Evolutionary conservation across 768 basidiomycete species (phyloP), one percentile per base, ranked within the genome.

Genomic region (Podaxis sp.): DNA sequence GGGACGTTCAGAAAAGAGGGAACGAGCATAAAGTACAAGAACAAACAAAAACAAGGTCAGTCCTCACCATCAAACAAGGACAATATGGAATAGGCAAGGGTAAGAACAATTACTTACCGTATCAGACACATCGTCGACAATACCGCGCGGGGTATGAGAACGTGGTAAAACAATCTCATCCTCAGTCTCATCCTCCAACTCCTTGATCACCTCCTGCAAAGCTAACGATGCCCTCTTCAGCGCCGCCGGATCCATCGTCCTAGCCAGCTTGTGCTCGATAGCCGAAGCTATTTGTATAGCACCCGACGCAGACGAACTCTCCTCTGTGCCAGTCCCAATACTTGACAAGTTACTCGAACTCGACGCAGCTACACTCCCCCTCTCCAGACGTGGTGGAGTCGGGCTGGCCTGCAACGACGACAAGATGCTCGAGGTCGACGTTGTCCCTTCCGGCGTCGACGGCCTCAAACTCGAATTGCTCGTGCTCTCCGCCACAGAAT

Each of bases 131-230:
- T 66, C 73, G 56, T 80, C 78, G 37, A 72, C 64, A 66, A 70
- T 75, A 17, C 71, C 67, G 40, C 84, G 81, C 60, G 79, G 75
- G 57, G 80, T 73, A 54, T 81, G 78, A 44, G 86, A 85, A 61
- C 90, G 83, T 48, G 87, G 87, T 77, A 92, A 81, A 66, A 92
- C 78, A 64, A 92, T 87, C 73, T 91, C 87, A 72, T 93, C 90
- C 65, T 90, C 90, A 0, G 79, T 79, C 66, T 85, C 84, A 66
- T 91, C 89, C 70, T 92, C 90, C 52, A 93, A 83, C 71, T 92
- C 89, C 68, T 85, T 83, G 60, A 95, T 90, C 11, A 83, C 93
- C 63, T 86, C 81, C 66, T 90, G 88, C 38, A 95, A 72, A 0
- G 92, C 91, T 71, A 89, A 69, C 37, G 93, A 93, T 20, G 87